Evolutionary conservation across 2,329 filamentous ascomycete genomes (phyloP).

Genomic region (Diaporthe nobilis): DNA sequence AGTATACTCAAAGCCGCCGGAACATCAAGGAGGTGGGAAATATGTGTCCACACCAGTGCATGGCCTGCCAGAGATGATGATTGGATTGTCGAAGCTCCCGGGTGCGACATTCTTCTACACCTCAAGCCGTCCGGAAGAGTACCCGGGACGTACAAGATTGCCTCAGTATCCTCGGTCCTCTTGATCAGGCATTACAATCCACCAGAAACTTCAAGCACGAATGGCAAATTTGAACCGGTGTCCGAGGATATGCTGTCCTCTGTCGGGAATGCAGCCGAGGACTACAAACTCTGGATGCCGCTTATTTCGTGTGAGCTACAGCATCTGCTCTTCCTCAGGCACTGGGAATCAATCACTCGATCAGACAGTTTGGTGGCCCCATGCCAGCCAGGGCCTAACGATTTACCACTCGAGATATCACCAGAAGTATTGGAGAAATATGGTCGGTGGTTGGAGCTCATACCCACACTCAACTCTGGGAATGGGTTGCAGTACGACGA

Average conservation of each 20-base stretch:
- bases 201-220: not conserved
- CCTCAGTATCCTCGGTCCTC: not conserved
- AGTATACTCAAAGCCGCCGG: not conserved
- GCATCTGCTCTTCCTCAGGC: not conserved
- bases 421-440: not conserved
- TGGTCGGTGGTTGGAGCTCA: not conserved
- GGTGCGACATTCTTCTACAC: not conserved
- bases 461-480: not conserved
- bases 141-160: not conserved
- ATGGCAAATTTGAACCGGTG: not conserved
- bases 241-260: not conserved
- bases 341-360: not conserved
- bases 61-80: not conserved
- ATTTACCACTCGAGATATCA: not conserved
- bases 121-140: not conserved
- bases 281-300: constrained; percentile 10
- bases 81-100: not conserved
- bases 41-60: not conserved
- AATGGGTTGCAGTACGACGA: no score
- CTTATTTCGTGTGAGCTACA: not conserved
- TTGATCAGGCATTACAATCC: not conserved
- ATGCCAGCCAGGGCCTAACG: not conserved
- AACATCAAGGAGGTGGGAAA: not conserved
- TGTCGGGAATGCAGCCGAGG: no score
- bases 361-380: not conserved